Percentiles rank a stretch among this genome's conserved stretches.
Evolutionary conservation across 306 rosid species (phyloP).

Genomic region (Quercus dentata): DNA sequence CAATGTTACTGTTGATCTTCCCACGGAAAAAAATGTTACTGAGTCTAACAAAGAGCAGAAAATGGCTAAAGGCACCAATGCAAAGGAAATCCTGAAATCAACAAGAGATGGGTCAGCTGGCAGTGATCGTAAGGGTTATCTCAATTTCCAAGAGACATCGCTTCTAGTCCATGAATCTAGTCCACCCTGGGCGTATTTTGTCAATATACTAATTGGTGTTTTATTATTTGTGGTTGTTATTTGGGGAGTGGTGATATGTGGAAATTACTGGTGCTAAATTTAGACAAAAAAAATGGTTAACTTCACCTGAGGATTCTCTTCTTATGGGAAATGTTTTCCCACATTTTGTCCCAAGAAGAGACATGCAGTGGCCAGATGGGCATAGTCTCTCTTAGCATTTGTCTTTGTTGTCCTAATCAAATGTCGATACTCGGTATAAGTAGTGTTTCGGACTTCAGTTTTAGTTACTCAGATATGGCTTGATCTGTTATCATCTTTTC

Average conservation of each 20-base stretch:
- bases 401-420: conserved; percentile 4
- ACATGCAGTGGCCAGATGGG: too few species aligned
- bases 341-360: conserved; percentile 7
- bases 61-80: conserved; percentile 15
- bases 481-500: too few species aligned
- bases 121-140: conserved; percentile 15
- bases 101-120: conserved; percentile 10
- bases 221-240: conserved; percentile 24
- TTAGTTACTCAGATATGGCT: not conserved
- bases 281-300: not conserved
- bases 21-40: not conserved
- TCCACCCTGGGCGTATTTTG: conserved; percentile 34
- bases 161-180: conserved; percentile 18
- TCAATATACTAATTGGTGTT: conserved; percentile 23
- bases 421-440: not conserved
- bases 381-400: too few species aligned
- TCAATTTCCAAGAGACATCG: conserved; percentile 24
- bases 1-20: not conserved
- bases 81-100: conserved; percentile 7
- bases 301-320: not conserved
- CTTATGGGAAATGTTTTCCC: not conserved
- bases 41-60: conserved; percentile 1
- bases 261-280: conserved; percentile 16
- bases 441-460: not conserved
- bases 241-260: conserved; percentile 29